Evolutionary conservation across 2,329 filamentous ascomycete genomes (phyloP).

Genomic region (Phaeosphaeria sp.): DNA sequence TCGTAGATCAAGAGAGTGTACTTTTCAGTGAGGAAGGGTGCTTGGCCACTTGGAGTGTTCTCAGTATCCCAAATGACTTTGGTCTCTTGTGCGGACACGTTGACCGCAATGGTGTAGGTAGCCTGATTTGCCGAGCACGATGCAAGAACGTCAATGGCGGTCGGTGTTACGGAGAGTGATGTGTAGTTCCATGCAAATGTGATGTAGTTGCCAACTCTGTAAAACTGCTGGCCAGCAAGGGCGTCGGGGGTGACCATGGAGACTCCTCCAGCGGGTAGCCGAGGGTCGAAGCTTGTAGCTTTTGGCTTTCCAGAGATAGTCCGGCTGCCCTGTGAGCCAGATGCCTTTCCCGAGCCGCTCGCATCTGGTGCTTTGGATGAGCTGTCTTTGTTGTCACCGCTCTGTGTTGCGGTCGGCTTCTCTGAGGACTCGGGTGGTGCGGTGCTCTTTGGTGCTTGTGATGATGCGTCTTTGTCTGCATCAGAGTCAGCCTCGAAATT

Average conservation of each 20-base stretch:
- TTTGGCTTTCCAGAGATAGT: conserved; percentile 28
- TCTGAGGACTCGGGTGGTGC: conserved; percentile 13
- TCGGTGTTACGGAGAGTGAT: conserved; percentile 64
- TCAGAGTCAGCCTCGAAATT: conserved; percentile 10
- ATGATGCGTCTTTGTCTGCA: conserved; percentile 14
- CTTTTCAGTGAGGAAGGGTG: conserved; percentile 62
- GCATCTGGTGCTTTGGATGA: conserved; percentile 20
- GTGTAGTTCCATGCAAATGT: conserved; percentile 76
- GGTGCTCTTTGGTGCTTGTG: conserved; percentile 21
- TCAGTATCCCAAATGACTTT: conserved; percentile 67
- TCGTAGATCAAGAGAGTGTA: conserved; percentile 72
- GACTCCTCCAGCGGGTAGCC: conserved; percentile 64
- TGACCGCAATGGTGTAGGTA: conserved; percentile 67
- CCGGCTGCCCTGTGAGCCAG: conserved; percentile 20
- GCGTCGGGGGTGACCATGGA: conserved; percentile 66
- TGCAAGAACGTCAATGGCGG: conserved; percentile 66
- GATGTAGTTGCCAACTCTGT: conserved; percentile 68
- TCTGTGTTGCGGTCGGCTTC: conserved; percentile 17
- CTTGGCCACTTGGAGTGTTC: conserved; percentile 26
- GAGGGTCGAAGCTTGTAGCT: conserved; percentile 56
- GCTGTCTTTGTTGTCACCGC: conserved; percentile 6
- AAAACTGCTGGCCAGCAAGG: conserved; percentile 60
- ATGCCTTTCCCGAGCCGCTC: conserved; percentile 27
- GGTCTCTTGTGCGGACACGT: conserved; percentile 62
- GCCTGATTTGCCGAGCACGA: conserved; percentile 64